Base-by-base conservation (phyloP, 805 yeast genomes). In the Starmerella etchellsii region DNA sequence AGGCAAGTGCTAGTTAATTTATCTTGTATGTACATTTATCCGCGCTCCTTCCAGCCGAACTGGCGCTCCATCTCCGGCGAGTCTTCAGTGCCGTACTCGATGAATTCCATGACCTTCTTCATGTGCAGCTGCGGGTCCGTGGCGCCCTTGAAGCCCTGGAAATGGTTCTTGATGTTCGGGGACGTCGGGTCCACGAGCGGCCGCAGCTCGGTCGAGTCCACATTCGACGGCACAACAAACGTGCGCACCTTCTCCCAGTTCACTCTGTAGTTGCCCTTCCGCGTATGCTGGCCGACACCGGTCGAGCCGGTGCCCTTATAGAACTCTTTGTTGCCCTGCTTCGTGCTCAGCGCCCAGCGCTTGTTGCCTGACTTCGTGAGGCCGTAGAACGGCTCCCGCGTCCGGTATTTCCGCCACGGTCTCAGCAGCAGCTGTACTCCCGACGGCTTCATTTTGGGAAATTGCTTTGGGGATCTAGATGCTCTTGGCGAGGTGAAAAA, bases 281-380 rank as follows among this genome's bases (percentile, higher is more conserved):
- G 66, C 40, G 91, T 80, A 56, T 78, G 74, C 39, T 67, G 69
- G 58, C 99, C 99, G 47, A 84, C 74, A 60, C 96, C 96, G 3
- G 94, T 73, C 4, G 98, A 82, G 43, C 96, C 74, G 19, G 97
- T 91, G 67, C 99, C 99, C 61, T 91, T 91, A 66, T 91, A 91
- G 64, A 70, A 81, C 53, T 81, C 78, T 66, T 87, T 85, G 64
- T 91, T 88, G 55, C 98, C 97, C 58, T 83, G 84, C 55, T 91
- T 91, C 19, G 95, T 79, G 19, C 95, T 80, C 53, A 88, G 66
- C 4, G 94, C 72, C 57, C 62, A 58, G 43, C 95, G 77, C 60
- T 79, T 83, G 49, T 83, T 76, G 41, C 96, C 96, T 8, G 77
- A 58, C 56, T 81, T 85, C 14, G 78, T 65, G 21, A 65, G 53